These are phyloP conservation scores for Mortierella hygrophila DNA, from an alignment of 192 early-diverging fungal genomes.

Conservation along the genomic window DNA sequence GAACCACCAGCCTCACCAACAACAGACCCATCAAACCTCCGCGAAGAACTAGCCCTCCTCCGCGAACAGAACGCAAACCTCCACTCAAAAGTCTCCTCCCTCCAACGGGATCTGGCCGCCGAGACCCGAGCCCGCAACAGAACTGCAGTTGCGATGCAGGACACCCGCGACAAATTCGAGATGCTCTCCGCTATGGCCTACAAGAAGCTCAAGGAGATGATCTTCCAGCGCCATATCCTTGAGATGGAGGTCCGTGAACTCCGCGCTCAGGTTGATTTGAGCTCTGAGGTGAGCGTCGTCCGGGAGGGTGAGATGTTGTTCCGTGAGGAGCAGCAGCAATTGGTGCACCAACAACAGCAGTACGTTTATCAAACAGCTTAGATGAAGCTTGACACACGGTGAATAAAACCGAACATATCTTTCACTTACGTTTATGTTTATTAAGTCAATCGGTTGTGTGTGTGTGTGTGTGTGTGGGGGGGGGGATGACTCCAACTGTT, in stretches of 20 bases:
- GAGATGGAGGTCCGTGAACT: slow-evolving; percentile 48
- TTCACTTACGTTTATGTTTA: neutral
- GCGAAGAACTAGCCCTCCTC: slow-evolving; percentile 10
- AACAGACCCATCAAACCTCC: neutral
- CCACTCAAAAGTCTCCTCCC: slow-evolving; percentile 14
- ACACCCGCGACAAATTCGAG: slow-evolving; percentile 64
- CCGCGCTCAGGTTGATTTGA: slow-evolving; percentile 36
- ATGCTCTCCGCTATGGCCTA: slow-evolving; percentile 60
- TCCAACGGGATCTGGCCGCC: slow-evolving; percentile 40
- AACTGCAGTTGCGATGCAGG: slow-evolving; percentile 57
- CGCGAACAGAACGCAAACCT: slow-evolving; percentile 35
- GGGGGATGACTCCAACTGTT: neutral
- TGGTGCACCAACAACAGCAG: slow-evolving; percentile 17
- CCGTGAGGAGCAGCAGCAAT: slow-evolving; percentile 26
- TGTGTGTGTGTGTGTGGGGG: too few relatives aligned
- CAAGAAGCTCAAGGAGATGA: slow-evolving; percentile 64
- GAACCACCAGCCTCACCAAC: neutral
- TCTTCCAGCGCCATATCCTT: slow-evolving; percentile 47
- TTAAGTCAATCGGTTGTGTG: neutral
- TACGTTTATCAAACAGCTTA: neutral
- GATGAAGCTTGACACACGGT: neutral
- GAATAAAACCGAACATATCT: neutral
- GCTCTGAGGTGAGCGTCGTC: slow-evolving; percentile 9
- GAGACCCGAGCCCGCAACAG: slow-evolving; percentile 43
- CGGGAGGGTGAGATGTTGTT: slow-evolving; percentile 34